phyloP scores from a whole-genome alignment of 192 early-diverging fungal species.

The Neocallimastix lanati region DNA sequence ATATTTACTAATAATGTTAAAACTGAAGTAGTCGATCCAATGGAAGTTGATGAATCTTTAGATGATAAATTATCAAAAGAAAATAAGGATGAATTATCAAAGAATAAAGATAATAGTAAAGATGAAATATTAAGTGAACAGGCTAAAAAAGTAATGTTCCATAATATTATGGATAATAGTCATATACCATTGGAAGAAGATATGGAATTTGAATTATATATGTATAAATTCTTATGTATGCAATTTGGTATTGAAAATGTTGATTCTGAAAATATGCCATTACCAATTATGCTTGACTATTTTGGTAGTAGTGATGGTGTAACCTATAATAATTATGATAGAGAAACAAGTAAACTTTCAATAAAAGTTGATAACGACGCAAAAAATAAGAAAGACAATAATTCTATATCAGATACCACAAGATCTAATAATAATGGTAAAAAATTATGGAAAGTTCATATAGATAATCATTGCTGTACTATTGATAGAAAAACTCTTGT shows the following conservation, averaged over 20 bases:
- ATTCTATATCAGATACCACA: background rate
- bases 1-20: background rate
- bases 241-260: background rate
- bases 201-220: background rate
- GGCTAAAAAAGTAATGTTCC: background rate
- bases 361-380: background rate
- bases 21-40: background rate
- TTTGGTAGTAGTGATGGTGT: background rate
- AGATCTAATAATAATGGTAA: background rate
- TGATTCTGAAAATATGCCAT: background rate
- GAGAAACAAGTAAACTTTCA: background rate
- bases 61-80: too few species aligned
- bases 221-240: background rate
- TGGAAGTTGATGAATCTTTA: background rate
- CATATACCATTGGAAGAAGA: background rate
- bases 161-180: background rate
- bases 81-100: too few species aligned
- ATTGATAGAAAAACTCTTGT: background rate
- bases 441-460: background rate
- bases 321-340: background rate
- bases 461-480: background rate
- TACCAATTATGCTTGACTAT: background rate
- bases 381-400: background rate
- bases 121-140: background rate
- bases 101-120: too few species aligned